These are phyloP conservation scores for Candolleomyces aberdarensis DNA, from an alignment of 768 basidiomycete genomes.

Conservation along the genomic window DNA sequence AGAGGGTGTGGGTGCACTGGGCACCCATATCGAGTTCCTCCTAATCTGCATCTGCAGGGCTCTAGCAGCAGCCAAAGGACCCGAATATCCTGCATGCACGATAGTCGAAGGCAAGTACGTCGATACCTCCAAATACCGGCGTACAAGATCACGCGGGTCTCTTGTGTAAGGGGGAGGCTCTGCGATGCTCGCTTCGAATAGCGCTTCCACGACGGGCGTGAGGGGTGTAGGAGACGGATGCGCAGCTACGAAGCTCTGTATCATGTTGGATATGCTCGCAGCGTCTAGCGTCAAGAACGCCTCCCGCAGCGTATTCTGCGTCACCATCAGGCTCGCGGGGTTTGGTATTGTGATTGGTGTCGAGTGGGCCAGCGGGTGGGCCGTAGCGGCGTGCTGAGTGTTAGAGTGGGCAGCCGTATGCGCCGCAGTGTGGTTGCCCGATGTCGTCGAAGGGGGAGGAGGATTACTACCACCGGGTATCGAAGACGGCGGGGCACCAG, in stretches of 20 bases:
- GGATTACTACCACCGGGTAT: conserved; percentile 1
- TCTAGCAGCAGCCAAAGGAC: conserved; percentile 52
- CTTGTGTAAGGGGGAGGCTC: conserved; percentile 33
- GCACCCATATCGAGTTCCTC: conserved; percentile 24
- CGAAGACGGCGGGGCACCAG: too few relatives aligned
- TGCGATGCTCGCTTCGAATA: conserved; percentile 51
- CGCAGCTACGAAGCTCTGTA: conserved; percentile 46
- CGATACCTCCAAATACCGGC: conserved; percentile 46
- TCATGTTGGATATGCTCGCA: conserved; percentile 49
- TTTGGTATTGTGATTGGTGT: conserved; percentile 11
- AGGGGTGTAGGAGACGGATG: conserved; percentile 50
- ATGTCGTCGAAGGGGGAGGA: conserved; percentile 32
- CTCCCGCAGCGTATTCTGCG: conserved; percentile 38
- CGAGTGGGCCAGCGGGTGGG: conserved; percentile 13
- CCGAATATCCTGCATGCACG: conserved; percentile 52
- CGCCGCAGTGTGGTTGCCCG: conserved; percentile 41
- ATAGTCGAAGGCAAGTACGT: conserved; percentile 39
- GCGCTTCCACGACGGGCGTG: conserved; percentile 45
- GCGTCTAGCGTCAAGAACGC: conserved; percentile 48
- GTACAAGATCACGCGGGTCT: conserved; percentile 40
- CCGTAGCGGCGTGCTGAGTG: conserved; percentile 20
- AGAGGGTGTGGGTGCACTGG: not conserved
- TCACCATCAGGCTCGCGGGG: conserved; percentile 24
- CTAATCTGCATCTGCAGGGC: conserved; percentile 39
- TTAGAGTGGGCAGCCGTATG: conserved; percentile 19